Base-by-base conservation (phyloP, 352 stramenopile species). In the Albugo candida region DNA sequence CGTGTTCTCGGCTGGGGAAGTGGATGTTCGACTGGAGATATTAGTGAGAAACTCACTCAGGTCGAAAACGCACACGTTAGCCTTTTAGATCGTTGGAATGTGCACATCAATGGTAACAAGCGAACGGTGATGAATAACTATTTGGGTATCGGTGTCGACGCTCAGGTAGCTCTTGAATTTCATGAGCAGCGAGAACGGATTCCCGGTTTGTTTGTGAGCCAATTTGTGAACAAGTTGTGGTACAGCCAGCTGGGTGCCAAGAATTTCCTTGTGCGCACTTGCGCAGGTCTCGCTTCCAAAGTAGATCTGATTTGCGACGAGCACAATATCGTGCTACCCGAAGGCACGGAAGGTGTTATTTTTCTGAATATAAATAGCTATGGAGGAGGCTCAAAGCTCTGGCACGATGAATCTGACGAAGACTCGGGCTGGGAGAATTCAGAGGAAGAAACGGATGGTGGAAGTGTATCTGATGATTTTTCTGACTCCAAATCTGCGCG, bases 1-100 rank as follows among this genome's bases (percentile, higher is more conserved):
- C 70, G 84, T 16, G 69, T 94, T 10, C 59, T 96, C 13, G 83
- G 93, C 10, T 98, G 92, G 89, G 92, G 92, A 14, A 87, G 85
- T 44, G 91, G 91, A 5, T 97, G 95, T 49, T 81, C 72, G 34
- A 62, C 68, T 45, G 65, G 64, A 11, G 64, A 75, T 21, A 58
- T 88, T 16, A 83, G 72, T 53, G 65, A 82, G 38, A 61, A 82
- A 17, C 56, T 88, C 11, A 57, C 55, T 1, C 69, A 88, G 44
- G 61, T 88, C 2, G 73, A 81, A 39, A 70, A 67, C 8, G 76
- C 73, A 5, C 71, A 88, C 35, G 70, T 83, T 40, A 83, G 68
- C 50, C 53, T 86, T 5, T 51, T 88, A 35, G 76, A 88, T 44
- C 73, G 76, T 2, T 88, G 76, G 76, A 52, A 67, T 40, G 70